These are phyloP conservation scores for Blastobotrys attinorum DNA, from an alignment of 805 yeast species.

Conservation along the genomic window DNA sequence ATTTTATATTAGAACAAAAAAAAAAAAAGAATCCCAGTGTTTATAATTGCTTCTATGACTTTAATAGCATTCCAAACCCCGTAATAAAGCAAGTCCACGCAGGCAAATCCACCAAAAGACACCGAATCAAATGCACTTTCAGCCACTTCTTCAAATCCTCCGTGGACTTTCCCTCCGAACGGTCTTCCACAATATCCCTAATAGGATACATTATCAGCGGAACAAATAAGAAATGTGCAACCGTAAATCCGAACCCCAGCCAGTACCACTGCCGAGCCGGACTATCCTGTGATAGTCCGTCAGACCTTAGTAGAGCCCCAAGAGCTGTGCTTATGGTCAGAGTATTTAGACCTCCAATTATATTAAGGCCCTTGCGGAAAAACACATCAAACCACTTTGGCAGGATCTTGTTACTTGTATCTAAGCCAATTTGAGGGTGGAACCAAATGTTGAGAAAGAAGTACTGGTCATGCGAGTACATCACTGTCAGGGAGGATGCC, in stretches of 20 bases:
- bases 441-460: background rate
- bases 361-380: background rate
- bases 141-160: slow-evolving; percentile 4
- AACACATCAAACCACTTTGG: background rate
- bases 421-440: background rate
- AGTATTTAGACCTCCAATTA: background rate
- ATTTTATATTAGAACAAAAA: no score
- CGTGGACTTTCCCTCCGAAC: background rate
- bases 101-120: slow-evolving; percentile 1
- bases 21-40: no score
- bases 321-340: background rate
- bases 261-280: background rate
- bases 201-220: background rate
- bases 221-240: slow-evolving; percentile 2
- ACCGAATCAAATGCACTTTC: slow-evolving; percentile 1
- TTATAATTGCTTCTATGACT: no score
- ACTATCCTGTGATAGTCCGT: background rate
- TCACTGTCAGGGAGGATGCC: background rate
- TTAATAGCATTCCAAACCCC: no score
- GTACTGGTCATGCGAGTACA: background rate
- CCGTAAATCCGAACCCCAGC: background rate
- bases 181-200: slow-evolving; percentile 1
- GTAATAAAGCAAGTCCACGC: slow-evolving; percentile 1
- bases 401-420: background rate
- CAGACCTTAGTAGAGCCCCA: background rate